phyloP scores from a whole-genome alignment of 2,329 filamentous ascomycete species.

The Penicillium brasilianum region DNA sequence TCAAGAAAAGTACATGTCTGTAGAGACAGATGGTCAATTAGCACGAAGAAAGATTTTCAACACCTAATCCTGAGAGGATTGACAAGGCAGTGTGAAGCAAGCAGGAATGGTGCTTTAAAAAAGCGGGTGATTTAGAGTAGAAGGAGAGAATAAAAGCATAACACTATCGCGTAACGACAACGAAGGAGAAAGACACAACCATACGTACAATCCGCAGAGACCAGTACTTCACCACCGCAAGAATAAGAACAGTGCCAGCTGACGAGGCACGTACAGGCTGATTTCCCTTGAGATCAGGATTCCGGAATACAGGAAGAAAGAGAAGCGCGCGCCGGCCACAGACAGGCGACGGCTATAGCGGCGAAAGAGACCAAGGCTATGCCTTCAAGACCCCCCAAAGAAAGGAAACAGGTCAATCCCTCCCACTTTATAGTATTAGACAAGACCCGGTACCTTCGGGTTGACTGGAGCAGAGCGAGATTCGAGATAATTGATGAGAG shows the following conservation, averaged over 20 bases:
- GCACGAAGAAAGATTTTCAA: slow-evolving; percentile 35
- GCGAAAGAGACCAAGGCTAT: slow-evolving; percentile 8
- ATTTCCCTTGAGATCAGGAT: slow-evolving; percentile 1
- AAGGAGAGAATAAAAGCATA: slow-evolving; percentile 14
- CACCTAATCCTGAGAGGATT: slow-evolving; percentile 14
- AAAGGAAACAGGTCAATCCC: slow-evolving; percentile 15
- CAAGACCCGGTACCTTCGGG: not conserved
- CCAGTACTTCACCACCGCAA: slow-evolving; percentile 23
- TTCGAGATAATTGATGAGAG: slow-evolving; percentile 10
- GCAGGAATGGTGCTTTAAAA: not conserved
- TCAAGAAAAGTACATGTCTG: slow-evolving; percentile 53
- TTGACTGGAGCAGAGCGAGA: not conserved
- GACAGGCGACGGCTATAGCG: slow-evolving; percentile 19
- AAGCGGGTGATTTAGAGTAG: not conserved
- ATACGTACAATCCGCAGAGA: slow-evolving; percentile 50
- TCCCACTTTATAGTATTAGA: not conserved
- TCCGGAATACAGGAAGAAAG: slow-evolving; percentile 19
- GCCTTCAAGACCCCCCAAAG: slow-evolving; percentile 1
- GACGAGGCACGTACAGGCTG: slow-evolving; percentile 26
- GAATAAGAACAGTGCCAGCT: slow-evolving; percentile 17
- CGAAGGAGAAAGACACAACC: slow-evolving; percentile 33
- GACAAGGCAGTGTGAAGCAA: not conserved
- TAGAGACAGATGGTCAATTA: slow-evolving; percentile 45
- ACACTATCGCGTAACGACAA: slow-evolving; percentile 19
- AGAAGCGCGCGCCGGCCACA: slow-evolving; percentile 18